Percentiles rank a stretch among this genome's conserved stretches.
Evolutionary conservation across 345 rosid genomes (phyloP).

Genomic region (Salix koriyanagi): DNA sequence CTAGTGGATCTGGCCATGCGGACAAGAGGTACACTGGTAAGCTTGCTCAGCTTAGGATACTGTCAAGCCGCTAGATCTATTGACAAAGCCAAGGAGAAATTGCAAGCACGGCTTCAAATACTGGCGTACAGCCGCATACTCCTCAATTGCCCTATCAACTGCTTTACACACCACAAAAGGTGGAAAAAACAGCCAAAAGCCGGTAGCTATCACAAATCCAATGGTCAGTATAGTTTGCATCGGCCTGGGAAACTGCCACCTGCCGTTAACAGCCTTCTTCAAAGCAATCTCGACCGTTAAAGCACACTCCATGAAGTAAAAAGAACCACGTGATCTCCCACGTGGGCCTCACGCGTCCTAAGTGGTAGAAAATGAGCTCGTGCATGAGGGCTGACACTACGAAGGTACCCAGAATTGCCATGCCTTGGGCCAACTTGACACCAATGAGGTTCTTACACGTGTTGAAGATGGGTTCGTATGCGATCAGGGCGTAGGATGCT

Average conservation of each 20-base stretch:
- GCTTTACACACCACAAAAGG: slow-evolving; percentile 20
- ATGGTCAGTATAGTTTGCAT: slow-evolving; percentile 34
- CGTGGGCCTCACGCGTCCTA: slow-evolving; percentile 15
- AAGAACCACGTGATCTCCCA: slow-evolving; percentile 14
- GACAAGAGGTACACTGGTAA: no score
- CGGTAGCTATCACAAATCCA: slow-evolving; percentile 35
- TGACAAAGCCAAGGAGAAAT: no score
- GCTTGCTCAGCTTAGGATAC: no score
- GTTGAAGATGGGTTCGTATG: slow-evolving; percentile 7
- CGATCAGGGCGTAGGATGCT: slow-evolving; percentile 18
- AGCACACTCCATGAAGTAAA: slow-evolving; percentile 13
- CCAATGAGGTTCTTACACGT: background rate
- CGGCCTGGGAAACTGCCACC: slow-evolving; percentile 21
- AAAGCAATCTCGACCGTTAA: slow-evolving; percentile 13
- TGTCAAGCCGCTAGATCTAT: no score
- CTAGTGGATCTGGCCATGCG: no score
- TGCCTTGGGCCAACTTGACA: slow-evolving; percentile 2
- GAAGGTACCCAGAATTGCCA: slow-evolving; percentile 10
- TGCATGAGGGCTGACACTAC: slow-evolving; percentile 20
- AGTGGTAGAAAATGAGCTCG: slow-evolving; percentile 17
- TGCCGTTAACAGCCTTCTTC: slow-evolving; percentile 28
- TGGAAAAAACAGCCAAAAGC: slow-evolving; percentile 47
- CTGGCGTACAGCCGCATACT: background rate
- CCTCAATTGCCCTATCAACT: background rate
- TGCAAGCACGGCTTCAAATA: background rate